Percentiles rank a stretch among this genome's conserved stretches.
Conservation (phyloP, 176 grass and related monocot species). For the Musa acuminata region DNA sequence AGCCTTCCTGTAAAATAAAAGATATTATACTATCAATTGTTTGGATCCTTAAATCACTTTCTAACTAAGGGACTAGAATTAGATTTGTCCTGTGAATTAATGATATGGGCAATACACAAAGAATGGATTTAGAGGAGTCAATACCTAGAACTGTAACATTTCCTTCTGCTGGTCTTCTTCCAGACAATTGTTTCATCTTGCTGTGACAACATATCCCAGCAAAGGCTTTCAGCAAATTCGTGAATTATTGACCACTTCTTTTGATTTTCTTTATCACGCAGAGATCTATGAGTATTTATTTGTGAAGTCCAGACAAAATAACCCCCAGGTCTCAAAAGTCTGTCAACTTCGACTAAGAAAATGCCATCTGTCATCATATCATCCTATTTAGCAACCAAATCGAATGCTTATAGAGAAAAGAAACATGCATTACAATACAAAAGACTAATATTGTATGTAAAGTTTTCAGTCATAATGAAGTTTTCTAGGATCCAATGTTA, state of each 20-base stretch:
- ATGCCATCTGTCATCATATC: conserved; percentile 54
- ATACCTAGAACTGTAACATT: conserved; percentile 78
- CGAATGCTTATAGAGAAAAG: conserved; percentile 10
- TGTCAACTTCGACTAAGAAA: conserved; percentile 92
- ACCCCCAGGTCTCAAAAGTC: conserved; percentile 87
- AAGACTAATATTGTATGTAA: too few species aligned
- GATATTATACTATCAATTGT: background rate
- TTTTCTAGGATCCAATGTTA: too few species aligned
- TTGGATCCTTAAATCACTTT: background rate
- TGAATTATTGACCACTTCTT: conserved; percentile 79
- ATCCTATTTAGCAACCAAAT: background rate
- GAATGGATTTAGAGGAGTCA: background rate
- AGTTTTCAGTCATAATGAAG: too few species aligned
- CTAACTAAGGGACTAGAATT: background rate
- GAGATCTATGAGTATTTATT: conserved; percentile 78
- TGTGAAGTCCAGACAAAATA: conserved; percentile 96
- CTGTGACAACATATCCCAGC: conserved; percentile 94
- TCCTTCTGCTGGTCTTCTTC: conserved; percentile 77
- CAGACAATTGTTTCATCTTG: conserved; percentile 99
- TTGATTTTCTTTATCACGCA: conserved; percentile 88
- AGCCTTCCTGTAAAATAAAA: conserved; percentile 55
- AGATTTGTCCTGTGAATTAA: background rate
- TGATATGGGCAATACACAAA: background rate
- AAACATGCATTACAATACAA: background rate
- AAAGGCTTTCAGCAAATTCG: conserved; percentile 55